A percentile compares a stretch with the other conserved stretches of the same genome.
Evolutionary conservation across 805 yeast genomes (phyloP).

Genomic region (Wickerhamomyces bisporus): DNA sequence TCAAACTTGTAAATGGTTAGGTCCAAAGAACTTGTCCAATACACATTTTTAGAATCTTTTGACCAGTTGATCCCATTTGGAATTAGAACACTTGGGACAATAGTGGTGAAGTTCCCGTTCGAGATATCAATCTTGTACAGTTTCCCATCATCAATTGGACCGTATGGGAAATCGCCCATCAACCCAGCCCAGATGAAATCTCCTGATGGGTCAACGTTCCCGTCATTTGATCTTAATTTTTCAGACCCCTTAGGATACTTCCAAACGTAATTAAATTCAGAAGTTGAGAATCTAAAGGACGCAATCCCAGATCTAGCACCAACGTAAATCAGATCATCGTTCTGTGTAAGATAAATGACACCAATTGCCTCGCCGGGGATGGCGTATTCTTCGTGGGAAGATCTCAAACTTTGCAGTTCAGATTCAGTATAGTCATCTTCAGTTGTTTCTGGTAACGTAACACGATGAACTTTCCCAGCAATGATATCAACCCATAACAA

Average conservation of each 20-base stretch:
- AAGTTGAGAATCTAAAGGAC: conserved; percentile 39
- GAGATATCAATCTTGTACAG: conserved; percentile 37
- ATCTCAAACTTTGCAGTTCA: conserved; percentile 17
- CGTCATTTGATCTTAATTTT: conserved; percentile 71
- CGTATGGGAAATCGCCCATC: conserved; percentile 55
- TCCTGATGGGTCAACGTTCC: conserved; percentile 72
- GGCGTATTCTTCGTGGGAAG: conserved; percentile 34
- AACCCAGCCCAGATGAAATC: conserved; percentile 70
- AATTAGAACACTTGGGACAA: conserved; percentile 33
- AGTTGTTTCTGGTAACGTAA: conserved; percentile 17
- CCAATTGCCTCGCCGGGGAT: conserved; percentile 50
- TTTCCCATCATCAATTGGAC: conserved; percentile 44
- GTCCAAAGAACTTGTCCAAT: conserved; percentile 49
- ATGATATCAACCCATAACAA: conserved; percentile 39
- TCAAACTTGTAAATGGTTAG: conserved; percentile 44
- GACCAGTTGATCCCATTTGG: conserved; percentile 73
- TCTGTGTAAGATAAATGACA: conserved; percentile 60
- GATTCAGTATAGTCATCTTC: conserved; percentile 24
- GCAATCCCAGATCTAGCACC: conserved; percentile 68
- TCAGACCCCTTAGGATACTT: conserved; percentile 29
- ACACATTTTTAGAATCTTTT: conserved; percentile 34
- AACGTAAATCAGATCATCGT: conserved; percentile 45
- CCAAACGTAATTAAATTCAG: conserved; percentile 31
- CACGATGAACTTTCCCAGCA: conserved; percentile 30
- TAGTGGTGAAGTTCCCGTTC: conserved; percentile 24